Evolutionary conservation across 768 basidiomycete genomes (phyloP).

Genomic region (Tulasnella calospora): DNA sequence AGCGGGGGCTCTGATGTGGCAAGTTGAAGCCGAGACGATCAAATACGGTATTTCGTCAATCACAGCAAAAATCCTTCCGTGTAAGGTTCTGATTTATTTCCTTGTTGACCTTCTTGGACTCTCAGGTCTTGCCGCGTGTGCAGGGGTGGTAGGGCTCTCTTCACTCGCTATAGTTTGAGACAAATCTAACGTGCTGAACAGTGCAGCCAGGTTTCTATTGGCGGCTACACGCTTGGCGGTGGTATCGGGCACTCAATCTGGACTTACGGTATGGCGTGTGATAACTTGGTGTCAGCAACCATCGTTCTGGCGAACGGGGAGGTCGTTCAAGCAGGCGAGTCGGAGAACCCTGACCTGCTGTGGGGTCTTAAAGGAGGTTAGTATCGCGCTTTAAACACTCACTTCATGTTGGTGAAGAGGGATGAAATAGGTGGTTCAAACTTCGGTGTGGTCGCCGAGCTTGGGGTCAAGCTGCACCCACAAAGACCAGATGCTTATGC

Average conservation of each 20-base stretch:
- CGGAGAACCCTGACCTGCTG: conserved; percentile 24
- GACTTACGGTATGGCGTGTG: neutral
- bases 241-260: neutral
- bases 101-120: neutral
- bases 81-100: neutral
- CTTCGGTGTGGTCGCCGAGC: conserved; percentile 21
- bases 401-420: neutral
- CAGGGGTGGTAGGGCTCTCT: neutral
- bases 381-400: neutral
- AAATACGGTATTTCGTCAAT: conserved; percentile 12
- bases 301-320: conserved; percentile 26
- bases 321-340: conserved; percentile 14
- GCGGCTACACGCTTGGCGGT: neutral
- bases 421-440: conserved; percentile 14
- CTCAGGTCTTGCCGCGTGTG: neutral
- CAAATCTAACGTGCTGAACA: neutral
- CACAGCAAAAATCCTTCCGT: neutral
- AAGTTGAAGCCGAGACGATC: conserved; percentile 7
- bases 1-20: neutral
- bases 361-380: conserved; percentile 26
- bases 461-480: conserved; percentile 8
- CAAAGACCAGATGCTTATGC: conserved; percentile 15
- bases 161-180: no score
- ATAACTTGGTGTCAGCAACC: conserved; percentile 23
- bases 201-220: conserved; percentile 9